These are phyloP conservation scores for Euclidium syriacum DNA, from an alignment of 345 rosid species.

Conservation along the genomic window DNA sequence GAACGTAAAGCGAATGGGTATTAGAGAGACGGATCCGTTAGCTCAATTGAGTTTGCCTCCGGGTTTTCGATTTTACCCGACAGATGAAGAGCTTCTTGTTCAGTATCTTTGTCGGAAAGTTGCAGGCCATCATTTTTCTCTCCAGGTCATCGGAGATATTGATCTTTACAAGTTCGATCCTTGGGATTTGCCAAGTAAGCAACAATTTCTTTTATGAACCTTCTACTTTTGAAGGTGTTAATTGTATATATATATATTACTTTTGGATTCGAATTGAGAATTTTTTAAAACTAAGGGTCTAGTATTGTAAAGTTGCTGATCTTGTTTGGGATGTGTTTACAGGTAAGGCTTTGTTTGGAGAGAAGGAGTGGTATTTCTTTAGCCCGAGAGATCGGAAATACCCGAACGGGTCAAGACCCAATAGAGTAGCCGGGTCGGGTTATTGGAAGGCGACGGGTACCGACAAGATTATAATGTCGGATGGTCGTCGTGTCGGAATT, in stretches of 20 bases:
- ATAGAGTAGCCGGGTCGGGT: constrained; percentile 87
- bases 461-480: constrained; percentile 61
- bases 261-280: neutral
- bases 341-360: constrained; percentile 73
- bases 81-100: constrained; percentile 94
- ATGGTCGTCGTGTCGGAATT: constrained; percentile 78
- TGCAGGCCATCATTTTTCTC: constrained; percentile 63
- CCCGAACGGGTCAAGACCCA: constrained; percentile 95
- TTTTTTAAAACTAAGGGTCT: neutral
- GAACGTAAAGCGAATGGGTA: constrained; percentile 44
- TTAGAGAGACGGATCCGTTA: constrained; percentile 60
- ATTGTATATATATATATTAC: neutral
- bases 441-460: constrained; percentile 99
- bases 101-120: constrained; percentile 81
- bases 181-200: constrained; percentile 86
- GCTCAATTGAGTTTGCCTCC: constrained; percentile 88
- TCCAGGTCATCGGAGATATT: constrained; percentile 70
- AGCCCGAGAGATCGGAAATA: constrained; percentile 84
- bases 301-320: neutral
- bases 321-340: neutral
- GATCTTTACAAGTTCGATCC: constrained; percentile 96
- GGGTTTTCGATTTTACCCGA: constrained; percentile 88
- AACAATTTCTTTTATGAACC: neutral
- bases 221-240: neutral
- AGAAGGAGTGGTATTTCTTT: constrained; percentile 65